Percentiles rank a stretch among this genome's conserved stretches.
These are phyloP conservation scores for Austroboletus novae-zelandiae DNA, from an alignment of 1,284 basidiomycete genomes.

Conservation along the genomic window DNA sequence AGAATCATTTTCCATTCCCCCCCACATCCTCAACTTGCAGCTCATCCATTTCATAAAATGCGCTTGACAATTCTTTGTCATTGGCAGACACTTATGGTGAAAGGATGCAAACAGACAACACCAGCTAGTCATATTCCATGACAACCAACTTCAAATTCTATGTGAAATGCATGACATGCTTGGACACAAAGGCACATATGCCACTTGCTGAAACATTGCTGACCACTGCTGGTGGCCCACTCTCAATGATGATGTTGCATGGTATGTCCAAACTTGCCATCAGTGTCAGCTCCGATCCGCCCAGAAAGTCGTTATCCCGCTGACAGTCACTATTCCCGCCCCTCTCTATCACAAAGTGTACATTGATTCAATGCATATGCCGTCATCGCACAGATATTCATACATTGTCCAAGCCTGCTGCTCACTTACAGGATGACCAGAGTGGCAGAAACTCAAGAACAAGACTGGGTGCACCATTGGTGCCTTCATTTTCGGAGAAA, in stretches of 20 bases:
- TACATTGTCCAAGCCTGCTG: constrained; percentile 4
- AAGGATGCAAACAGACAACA: background rate
- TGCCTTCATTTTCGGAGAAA: background rate
- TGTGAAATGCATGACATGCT: background rate
- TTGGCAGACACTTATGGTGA: background rate
- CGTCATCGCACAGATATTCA: accelerated
- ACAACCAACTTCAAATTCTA: background rate
- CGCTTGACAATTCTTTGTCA: background rate
- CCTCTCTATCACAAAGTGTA: constrained; percentile 9
- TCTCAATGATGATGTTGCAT: background rate
- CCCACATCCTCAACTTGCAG: background rate
- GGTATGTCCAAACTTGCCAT: constrained; percentile 5
- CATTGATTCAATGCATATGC: constrained; percentile 3
- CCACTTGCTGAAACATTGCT: background rate
- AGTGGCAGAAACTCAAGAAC: constrained; percentile 12
- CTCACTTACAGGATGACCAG: background rate
- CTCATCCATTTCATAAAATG: background rate
- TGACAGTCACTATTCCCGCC: constrained; percentile 13
- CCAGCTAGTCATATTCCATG: background rate
- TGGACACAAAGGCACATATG: background rate
- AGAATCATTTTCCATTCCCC: background rate
- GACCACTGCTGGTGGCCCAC: constrained; percentile 4
- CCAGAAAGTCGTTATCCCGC: background rate
- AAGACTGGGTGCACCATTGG: constrained; percentile 1
- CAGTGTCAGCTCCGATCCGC: background rate